These are phyloP conservation scores for Cotoneaster glaucophyllus DNA, from an alignment of 306 rosid genomes.

Conservation along the genomic window DNA sequence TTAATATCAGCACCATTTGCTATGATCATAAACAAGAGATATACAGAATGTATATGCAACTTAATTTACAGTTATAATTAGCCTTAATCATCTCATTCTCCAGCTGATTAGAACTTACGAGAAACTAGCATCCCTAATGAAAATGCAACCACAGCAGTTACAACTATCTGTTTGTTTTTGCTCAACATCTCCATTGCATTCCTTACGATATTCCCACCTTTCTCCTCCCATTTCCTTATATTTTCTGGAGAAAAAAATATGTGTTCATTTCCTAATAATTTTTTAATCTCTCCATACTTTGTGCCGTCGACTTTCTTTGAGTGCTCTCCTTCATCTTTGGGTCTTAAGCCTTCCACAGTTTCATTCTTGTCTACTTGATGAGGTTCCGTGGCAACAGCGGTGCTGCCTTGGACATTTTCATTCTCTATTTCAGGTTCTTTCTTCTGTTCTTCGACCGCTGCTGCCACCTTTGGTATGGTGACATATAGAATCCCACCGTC, in stretches of 20 bases:
- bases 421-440: slow-evolving; percentile 16
- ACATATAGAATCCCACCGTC: slow-evolving; percentile 50
- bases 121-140: slow-evolving; percentile 45
- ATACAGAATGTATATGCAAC: not conserved
- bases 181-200: slow-evolving; percentile 25
- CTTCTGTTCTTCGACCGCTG: slow-evolving; percentile 12
- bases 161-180: slow-evolving; percentile 42
- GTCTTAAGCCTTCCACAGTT: not conserved
- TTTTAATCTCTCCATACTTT: not conserved
- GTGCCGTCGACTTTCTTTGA: not conserved
- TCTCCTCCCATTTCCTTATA: slow-evolving; percentile 35
- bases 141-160: slow-evolving; percentile 54
- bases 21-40: not conserved
- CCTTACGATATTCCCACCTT: slow-evolving; percentile 18
- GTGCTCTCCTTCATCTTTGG: not conserved
- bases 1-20: not conserved
- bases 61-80: not conserved
- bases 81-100: not conserved
- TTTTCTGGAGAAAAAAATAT: slow-evolving; percentile 20
- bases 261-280: not conserved
- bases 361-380: not conserved
- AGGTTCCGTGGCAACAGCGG: not conserved
- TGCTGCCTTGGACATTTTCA: not conserved
- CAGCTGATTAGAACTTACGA: slow-evolving; percentile 20
- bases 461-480: slow-evolving; percentile 37